These are phyloP conservation scores for Diplodia seriata DNA, from an alignment of 2,329 filamentous ascomycete genomes.

Conservation along the genomic window DNA sequence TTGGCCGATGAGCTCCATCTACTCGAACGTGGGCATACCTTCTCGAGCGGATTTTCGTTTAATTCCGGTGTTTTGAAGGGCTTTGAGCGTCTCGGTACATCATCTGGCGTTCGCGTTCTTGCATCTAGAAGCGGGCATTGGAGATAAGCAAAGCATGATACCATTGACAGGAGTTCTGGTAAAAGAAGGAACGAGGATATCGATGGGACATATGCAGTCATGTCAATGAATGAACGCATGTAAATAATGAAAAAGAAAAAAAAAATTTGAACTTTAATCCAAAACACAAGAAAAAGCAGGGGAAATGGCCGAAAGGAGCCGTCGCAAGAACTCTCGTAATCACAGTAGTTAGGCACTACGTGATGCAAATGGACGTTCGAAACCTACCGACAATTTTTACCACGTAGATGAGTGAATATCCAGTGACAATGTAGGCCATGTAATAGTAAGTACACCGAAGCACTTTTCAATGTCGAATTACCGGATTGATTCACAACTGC, in stretches of 20 bases:
- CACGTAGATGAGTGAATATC: background rate
- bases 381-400: too few relatives aligned
- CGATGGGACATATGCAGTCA: background rate
- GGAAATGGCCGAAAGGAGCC: too few relatives aligned
- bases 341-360: too few relatives aligned
- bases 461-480: background rate
- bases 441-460: background rate
- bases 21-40: too few relatives aligned
- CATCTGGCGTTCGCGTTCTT: slow-evolving; percentile 15
- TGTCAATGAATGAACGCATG: background rate
- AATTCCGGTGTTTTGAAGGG: background rate
- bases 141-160: background rate
- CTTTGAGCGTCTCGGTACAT: slow-evolving; percentile 1
- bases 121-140: slow-evolving; percentile 9
- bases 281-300: background rate
- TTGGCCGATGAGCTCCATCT: too few relatives aligned
- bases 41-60: background rate
- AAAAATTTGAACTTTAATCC: background rate
- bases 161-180: background rate
- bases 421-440: background rate
- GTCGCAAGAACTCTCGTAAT: too few relatives aligned
- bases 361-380: too few relatives aligned
- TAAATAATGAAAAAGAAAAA: background rate
- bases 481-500: background rate
- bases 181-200: background rate